A percentile compares a stretch with the other conserved stretches of the same genome.
These are phyloP conservation scores for Trichosanthes truncata DNA, from an alignment of 306 rosid genomes.

Conservation along the genomic window DNA sequence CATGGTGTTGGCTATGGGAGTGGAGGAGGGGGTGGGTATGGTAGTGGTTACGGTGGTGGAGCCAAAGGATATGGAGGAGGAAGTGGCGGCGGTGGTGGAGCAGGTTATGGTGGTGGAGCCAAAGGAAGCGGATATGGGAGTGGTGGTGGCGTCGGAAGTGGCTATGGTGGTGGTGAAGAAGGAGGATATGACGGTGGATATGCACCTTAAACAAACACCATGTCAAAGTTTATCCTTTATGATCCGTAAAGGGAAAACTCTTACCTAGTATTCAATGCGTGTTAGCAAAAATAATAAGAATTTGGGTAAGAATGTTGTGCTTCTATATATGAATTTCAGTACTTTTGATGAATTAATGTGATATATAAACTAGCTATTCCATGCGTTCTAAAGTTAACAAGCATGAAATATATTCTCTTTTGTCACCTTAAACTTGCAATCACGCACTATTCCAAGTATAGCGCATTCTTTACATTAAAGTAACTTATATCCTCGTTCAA, in stretches of 20 bases:
- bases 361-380: too few relatives aligned
- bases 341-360: not conserved
- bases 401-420: not conserved
- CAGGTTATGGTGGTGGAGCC: constrained; percentile 19
- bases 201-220: not conserved
- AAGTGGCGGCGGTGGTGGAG: constrained; percentile 14
- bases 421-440: too few relatives aligned
- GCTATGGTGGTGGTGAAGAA: not conserved
- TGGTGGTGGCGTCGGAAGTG: constrained; percentile 23
- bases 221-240: too few relatives aligned
- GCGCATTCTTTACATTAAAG: too few relatives aligned
- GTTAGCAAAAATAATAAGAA: not conserved
- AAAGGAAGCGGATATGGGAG: constrained; percentile 25
- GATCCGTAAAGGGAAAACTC: not conserved
- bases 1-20: constrained; percentile 3
- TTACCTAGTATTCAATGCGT: not conserved
- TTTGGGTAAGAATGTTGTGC: not conserved
- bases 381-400: not conserved
- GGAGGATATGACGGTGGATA: constrained; percentile 23
- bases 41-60: constrained; percentile 15
- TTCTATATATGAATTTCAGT: not conserved
- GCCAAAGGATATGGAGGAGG: not conserved
- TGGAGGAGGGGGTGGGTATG: constrained; percentile 13
- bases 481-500: too few relatives aligned
- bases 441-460: too few relatives aligned